Evolutionary conservation across 768 basidiomycete genomes (phyloP).

Genomic region (Podaxis rugospora): DNA sequence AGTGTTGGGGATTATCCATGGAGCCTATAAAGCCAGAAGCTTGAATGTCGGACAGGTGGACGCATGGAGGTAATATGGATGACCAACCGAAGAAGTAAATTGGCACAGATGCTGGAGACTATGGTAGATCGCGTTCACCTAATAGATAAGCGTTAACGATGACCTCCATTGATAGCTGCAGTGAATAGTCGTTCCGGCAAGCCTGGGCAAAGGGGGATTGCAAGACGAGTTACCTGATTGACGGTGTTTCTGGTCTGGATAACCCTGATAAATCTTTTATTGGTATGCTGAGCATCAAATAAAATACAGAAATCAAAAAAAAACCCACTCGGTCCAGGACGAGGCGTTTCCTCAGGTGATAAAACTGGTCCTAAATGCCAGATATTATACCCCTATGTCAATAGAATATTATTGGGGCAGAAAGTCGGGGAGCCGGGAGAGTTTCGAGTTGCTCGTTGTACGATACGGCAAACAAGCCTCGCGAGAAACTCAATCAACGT

Average conservation of each 20-base stretch:
- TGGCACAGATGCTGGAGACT: background rate
- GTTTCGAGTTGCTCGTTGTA: conserved; percentile 22
- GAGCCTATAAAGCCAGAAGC: conserved; percentile 8
- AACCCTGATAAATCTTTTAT: conserved; percentile 30
- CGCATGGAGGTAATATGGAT: background rate
- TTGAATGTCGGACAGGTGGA: background rate
- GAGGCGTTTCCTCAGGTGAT: background rate
- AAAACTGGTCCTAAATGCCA: background rate
- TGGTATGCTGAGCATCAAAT: conserved; percentile 28
- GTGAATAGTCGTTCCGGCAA: background rate
- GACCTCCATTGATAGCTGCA: conserved; percentile 2
- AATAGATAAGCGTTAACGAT: conserved; percentile 9
- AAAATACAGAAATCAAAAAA: conserved; percentile 21
- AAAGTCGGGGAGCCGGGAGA: background rate
- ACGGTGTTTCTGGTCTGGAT: conserved; percentile 17
- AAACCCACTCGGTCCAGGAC: conserved; percentile 2
- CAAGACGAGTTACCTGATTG: conserved; percentile 19
- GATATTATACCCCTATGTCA: background rate
- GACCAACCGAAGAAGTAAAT: conserved; percentile 2
- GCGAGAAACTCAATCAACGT: conserved; percentile 23
- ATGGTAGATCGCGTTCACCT: conserved; percentile 1
- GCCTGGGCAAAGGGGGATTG: background rate
- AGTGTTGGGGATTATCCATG: conserved; percentile 74
- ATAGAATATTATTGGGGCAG: conserved; percentile 13
- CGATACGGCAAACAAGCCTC: conserved; percentile 21